phyloP scores from a whole-genome alignment of 192 early-diverging fungal species.

The Blastocladiella britannica region DNA sequence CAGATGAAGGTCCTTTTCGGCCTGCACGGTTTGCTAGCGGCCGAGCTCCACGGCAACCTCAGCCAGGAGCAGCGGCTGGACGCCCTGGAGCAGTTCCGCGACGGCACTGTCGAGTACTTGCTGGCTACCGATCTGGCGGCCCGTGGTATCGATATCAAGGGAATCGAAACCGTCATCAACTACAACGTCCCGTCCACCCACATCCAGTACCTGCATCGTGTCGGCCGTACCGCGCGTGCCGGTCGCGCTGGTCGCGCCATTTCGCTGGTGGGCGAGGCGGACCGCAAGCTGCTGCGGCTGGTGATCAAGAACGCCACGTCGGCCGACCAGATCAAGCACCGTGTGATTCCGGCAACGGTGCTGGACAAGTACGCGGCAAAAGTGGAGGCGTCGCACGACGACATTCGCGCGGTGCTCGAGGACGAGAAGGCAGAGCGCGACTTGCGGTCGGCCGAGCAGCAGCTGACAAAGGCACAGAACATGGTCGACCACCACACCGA shows the following conservation, averaged over 20 bases:
- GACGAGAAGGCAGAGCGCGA: conserved; percentile 65
- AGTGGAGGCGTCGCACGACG: conserved; percentile 40
- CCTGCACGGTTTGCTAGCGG: conserved; percentile 61
- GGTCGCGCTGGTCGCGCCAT: conserved; percentile 69
- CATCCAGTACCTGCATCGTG: conserved; percentile 80
- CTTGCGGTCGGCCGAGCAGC: conserved; percentile 72
- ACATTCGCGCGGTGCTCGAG: conserved; percentile 41
- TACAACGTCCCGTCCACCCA: conserved; percentile 92
- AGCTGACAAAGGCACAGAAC: conserved; percentile 66
- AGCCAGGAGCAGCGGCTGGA: conserved; percentile 77
- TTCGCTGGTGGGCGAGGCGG: conserved; percentile 75
- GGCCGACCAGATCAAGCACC: conserved; percentile 56
- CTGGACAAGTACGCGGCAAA: conserved; percentile 52
- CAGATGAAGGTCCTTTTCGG: conserved; percentile 97
- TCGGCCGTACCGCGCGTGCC: conserved; percentile 89
- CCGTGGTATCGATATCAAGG: conserved; percentile 90
- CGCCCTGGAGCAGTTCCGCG: conserved; percentile 74
- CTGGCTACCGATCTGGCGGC: conserved; percentile 92
- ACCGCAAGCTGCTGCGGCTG: conserved; percentile 77
- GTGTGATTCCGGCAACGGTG: conserved; percentile 60
- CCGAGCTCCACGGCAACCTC: conserved; percentile 88
- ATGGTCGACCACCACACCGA: conserved; percentile 63
- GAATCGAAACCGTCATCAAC: conserved; percentile 94
- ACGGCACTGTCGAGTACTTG: conserved; percentile 64
- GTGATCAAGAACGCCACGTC: conserved; percentile 65